A percentile compares a stretch with the other conserved stretches of the same genome.
Evolutionary conservation across 176 grass and related monocot species (phyloP).

Genomic region (Puya raimondii): DNA sequence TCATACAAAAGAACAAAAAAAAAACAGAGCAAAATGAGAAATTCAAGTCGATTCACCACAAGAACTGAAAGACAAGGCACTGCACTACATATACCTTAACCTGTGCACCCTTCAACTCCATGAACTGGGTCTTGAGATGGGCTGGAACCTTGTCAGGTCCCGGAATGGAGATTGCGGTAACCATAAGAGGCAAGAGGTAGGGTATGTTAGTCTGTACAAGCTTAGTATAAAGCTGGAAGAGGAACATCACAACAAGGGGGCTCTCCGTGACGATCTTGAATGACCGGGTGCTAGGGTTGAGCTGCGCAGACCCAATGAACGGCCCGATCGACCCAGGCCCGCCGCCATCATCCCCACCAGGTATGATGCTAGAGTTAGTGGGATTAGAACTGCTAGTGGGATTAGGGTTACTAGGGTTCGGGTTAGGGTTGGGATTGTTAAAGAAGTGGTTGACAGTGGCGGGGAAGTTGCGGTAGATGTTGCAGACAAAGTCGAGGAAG

Average conservation of each 20-base stretch:
- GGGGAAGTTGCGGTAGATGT: conserved; percentile 77
- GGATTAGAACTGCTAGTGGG: neutral
- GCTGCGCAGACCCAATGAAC: conserved; percentile 39
- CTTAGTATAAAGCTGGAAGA: conserved; percentile 91
- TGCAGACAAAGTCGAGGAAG: conserved; percentile 84
- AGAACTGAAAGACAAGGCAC: neutral
- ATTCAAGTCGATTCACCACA: neutral
- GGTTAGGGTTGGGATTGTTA: conserved; percentile 22
- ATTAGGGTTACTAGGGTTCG: neutral
- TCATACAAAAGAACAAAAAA: conserved; percentile 16
- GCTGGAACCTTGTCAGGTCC: conserved; percentile 73
- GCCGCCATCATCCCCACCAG: conserved; percentile 5
- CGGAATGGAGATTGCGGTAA: conserved; percentile 67
- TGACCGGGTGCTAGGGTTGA: conserved; percentile 84
- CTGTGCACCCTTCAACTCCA: conserved; percentile 90
- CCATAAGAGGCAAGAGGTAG: conserved; percentile 77
- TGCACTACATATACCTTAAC: conserved; percentile 55
- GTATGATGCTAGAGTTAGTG: conserved; percentile 2
- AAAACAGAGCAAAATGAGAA: neutral
- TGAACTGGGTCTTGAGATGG: conserved; percentile 70
- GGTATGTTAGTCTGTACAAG: conserved; percentile 99
- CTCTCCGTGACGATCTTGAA: conserved; percentile 98
- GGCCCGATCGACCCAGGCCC: conserved; percentile 19
- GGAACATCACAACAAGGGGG: conserved; percentile 98
- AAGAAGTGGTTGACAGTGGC: conserved; percentile 74